These are phyloP conservation scores for Cryphonectria naterciae DNA, from an alignment of 2,329 filamentous ascomycete species.

Conservation along the genomic window DNA sequence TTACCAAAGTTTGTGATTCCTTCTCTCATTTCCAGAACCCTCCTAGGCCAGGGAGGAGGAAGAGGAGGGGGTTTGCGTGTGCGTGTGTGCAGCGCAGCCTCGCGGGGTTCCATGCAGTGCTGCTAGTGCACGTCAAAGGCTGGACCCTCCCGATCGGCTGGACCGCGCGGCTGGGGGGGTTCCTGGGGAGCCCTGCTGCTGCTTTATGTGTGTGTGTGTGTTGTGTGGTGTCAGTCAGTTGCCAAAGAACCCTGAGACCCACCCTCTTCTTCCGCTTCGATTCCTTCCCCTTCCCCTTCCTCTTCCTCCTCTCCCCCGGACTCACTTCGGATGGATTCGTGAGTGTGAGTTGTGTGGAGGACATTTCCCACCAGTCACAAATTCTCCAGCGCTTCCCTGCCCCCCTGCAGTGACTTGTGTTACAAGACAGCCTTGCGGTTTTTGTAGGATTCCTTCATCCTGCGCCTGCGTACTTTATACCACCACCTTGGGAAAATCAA, in stretches of 20 bases:
- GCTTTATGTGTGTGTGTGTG: not conserved
- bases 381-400: not conserved
- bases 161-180: not conserved
- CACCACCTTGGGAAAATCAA: not conserved
- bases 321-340: not conserved
- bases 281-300: not conserved
- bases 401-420: not conserved
- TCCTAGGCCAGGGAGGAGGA: conserved; percentile 2
- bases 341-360: not conserved
- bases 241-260: conserved; percentile 6
- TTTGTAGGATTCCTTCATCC: not conserved
- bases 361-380: conserved; percentile 3
- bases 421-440: not conserved
- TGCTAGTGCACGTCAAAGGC: not conserved
- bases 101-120: not conserved
- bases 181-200: not conserved
- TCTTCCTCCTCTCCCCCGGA: not conserved
- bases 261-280: not conserved
- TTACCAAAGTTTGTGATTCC: not conserved
- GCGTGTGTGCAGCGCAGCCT: conserved; percentile 3
- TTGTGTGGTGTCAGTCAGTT: not conserved
- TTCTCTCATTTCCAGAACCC: not conserved
- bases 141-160: not conserved
- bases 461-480: not conserved
- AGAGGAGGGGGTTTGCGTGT: too few species aligned